Conservation (phyloP, 345 rosid species). For the Psidium guajava region DNA sequence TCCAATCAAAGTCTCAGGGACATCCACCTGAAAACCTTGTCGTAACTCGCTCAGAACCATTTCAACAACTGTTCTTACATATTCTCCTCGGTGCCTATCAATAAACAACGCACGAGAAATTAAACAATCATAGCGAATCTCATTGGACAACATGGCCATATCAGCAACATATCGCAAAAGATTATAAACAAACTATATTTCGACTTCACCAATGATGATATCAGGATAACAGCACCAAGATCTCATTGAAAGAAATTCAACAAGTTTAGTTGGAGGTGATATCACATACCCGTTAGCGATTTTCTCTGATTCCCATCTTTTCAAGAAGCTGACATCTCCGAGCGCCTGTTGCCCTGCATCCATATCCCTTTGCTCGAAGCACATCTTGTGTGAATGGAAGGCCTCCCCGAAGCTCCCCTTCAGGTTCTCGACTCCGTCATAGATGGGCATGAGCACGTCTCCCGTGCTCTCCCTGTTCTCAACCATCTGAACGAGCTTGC, state of each 20-base stretch:
- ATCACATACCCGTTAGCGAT: not conserved
- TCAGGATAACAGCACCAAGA: not conserved
- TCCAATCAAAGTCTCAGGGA: not conserved
- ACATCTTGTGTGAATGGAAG: not conserved
- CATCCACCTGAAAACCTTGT: not conserved
- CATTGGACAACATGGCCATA: not conserved
- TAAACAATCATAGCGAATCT: not conserved
- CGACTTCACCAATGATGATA: not conserved
- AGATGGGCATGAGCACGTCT: not conserved
- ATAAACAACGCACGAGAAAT: not conserved
- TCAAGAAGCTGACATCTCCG: not conserved
- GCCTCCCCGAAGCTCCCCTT: not conserved
- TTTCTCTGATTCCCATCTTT: not conserved
- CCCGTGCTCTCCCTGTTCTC: not conserved
- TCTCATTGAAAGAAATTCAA: not conserved
- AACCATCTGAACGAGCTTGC: not conserved
- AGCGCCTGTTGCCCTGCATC: not conserved
- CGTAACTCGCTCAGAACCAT: not conserved
- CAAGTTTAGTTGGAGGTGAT: not conserved
- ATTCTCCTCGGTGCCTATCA: not conserved
- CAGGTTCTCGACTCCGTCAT: not conserved
- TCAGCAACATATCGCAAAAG: not conserved
- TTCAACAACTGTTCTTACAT: not conserved
- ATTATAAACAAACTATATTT: not conserved
- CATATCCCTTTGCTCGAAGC: not conserved